Percentiles rank a stretch among this genome's conserved stretches.
Conservation (phyloP, 768 basidiomycete species). For the Podaxis pistillaris region DNA sequence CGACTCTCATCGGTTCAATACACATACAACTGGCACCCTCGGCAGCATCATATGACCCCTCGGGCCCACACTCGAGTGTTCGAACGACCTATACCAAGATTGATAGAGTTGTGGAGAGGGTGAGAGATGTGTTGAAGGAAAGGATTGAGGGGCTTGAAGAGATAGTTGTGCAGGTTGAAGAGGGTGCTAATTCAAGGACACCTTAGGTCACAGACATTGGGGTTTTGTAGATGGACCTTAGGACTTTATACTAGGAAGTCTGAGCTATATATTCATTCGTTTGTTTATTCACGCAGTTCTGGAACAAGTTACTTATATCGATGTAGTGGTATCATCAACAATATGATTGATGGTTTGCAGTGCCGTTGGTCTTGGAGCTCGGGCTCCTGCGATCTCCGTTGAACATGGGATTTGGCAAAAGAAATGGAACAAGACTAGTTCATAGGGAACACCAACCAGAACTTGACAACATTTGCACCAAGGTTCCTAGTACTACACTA, state of each 20-base stretch:
- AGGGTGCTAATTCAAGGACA: background rate
- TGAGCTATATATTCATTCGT: background rate
- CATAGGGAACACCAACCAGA: no score
- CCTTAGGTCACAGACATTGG: background rate
- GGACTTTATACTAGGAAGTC: background rate
- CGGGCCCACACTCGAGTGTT: slow-evolving; percentile 47
- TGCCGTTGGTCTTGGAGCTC: background rate
- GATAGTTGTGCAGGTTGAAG: slow-evolving; percentile 86
- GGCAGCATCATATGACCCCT: slow-evolving; percentile 52
- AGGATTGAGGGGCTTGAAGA: slow-evolving; percentile 84
- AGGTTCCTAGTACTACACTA: no score
- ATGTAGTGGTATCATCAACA: background rate
- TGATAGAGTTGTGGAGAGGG: slow-evolving; percentile 74
- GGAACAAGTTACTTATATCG: background rate
- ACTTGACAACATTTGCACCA: no score
- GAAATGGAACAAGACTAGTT: no score
- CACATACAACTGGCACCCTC: slow-evolving; percentile 83
- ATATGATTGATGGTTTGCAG: background rate
- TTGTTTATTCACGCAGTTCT: background rate
- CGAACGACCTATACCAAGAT: slow-evolving; percentile 54
- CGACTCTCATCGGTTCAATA: slow-evolving; percentile 84
- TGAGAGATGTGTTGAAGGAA: slow-evolving; percentile 67
- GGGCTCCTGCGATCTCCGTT: background rate
- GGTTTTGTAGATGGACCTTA: background rate
- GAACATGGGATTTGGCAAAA: no score